Evolutionary conservation across 73 alveolate genomes (phyloP), one percentile per base, ranked within the genome.

Genomic region (Paramecium sonneborni): DNA sequence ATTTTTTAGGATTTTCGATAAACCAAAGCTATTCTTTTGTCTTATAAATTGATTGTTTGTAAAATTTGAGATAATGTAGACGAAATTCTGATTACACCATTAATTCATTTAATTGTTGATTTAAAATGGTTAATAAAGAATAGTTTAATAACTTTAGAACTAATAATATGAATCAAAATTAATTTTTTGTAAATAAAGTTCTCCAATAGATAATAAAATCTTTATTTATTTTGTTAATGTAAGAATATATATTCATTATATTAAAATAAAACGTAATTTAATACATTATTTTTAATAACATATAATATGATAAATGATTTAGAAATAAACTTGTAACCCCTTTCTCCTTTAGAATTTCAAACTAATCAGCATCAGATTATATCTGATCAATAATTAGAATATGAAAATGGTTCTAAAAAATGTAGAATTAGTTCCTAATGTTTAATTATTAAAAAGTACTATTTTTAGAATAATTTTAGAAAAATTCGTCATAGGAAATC

Each of bases 381-480:
- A 11, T 62, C 84, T 62, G 84, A 62, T 11, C 12, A 62, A 32
- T 62, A 23, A 24, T 62, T 62, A 1, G 84, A 62, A 14, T 62
- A 62, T 12, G 84, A 62, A n/a, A 62, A 62, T 26, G 24, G 48
- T 0, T 62, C 44, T 26, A 62, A 62, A 26, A 62, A 26, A 26
- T 32, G 44, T 32, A 62, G 84, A 62, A 26, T 62, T 62, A 62
- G 84, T 62, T 62, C 84, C 24, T 62, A 62, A 32, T 62, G 84
- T 62, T 32, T 62, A 26, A 43, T 30, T 23, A 12, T 62, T 12
- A 62, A 62, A 62, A 62, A 62, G 84, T 62, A 62, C 84, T 62
- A 62, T 62, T 62, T 62, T 30, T 62, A 62, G 84, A 62, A 58
- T 62, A 21, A 62, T 62, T 11, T 23, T 62, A 62, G 84, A 26